Base-by-base conservation (phyloP, 2,329 filamentous ascomycete genomes). In the Aspergillus neotritici region DNA sequence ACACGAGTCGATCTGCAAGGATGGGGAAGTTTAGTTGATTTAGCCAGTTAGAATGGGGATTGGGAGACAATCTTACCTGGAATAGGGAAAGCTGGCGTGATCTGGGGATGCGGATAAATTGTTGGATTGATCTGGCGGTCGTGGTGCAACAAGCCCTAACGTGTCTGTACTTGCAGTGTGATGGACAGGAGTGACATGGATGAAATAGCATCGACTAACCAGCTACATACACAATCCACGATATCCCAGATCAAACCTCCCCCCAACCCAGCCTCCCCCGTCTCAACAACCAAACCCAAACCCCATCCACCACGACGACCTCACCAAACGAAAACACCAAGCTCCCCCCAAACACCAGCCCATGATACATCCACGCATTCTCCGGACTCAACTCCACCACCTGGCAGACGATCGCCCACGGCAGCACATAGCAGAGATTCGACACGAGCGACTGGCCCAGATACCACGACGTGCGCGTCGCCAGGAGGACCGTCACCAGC, bases 401-500 rank as follows among this genome's bases (percentile, higher is more conserved):
- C 15, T 53, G 49, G n/a, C 48, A 51, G 0, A 76, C 80, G 32
- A 87, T 77, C 0, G 83, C 82, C 82, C 83, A 87, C 0, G 83
- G 83, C 3, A 88, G 63, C 0, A 87, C 82, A 56, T 82, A 87
- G 0, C 83, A 60, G 0, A 87, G 37, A 53, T 87, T 87, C 5
- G 82, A 84, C 0, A 68, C 74, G 1, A 87, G 63, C 3, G 79
- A 81, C 58, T 87, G 83, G 45, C 76, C 79, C 0, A 87, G 68
- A 56, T 86, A 87, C 82, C 80, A 87, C 2, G 67, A 66, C 0
- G 83, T 82, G 0, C 73, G 65, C 0, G 82, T 85, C 0, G 83
- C 79, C 0, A 86, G 70, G 0, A 88, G 61, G 0, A 87, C 68
- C 0, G 80, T 75, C 0, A 82, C 80, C 0, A 87, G 65, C 54